Evolutionary conservation across 2,329 filamentous ascomycete genomes (phyloP).

Genomic region (Verticillium longisporum): DNA sequence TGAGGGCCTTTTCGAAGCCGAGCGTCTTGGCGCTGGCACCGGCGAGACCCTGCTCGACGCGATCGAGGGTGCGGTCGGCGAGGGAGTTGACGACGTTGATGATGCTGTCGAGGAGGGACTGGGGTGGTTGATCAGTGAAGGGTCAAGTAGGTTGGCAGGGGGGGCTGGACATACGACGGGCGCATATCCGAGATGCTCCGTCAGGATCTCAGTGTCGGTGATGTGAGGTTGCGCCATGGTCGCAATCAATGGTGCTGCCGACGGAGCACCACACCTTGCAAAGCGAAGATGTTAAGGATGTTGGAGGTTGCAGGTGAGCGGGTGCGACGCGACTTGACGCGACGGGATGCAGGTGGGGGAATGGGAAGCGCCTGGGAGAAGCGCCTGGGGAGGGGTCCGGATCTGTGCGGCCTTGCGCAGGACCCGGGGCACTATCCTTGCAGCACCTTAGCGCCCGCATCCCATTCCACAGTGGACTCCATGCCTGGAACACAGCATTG

Average conservation of each 20-base stretch:
- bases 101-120: constrained; percentile 95
- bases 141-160: not conserved
- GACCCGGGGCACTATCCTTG: too few relatives aligned
- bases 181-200: constrained; percentile 93
- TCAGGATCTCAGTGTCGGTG: constrained; percentile 65
- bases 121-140: constrained; percentile 3
- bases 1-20: constrained; percentile 55
- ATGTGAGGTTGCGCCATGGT: constrained; percentile 19
- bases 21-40: constrained; percentile 66
- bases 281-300: not conserved
- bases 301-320: not conserved
- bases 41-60: constrained; percentile 76
- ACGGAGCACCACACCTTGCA: not conserved
- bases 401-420: too few relatives aligned
- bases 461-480: too few relatives aligned
- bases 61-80: constrained; percentile 81
- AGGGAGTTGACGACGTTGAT: constrained; percentile 95
- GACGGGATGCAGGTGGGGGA: not conserved
- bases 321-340: constrained; percentile 9
- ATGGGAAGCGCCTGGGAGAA: not conserved
- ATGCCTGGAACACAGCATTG: too few relatives aligned
- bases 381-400: too few relatives aligned
- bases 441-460: too few relatives aligned
- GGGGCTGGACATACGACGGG: constrained; percentile 63
- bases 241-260: not conserved